phyloP scores from a whole-genome alignment of 306 rosid species.

The Cicer bijugum region DNA sequence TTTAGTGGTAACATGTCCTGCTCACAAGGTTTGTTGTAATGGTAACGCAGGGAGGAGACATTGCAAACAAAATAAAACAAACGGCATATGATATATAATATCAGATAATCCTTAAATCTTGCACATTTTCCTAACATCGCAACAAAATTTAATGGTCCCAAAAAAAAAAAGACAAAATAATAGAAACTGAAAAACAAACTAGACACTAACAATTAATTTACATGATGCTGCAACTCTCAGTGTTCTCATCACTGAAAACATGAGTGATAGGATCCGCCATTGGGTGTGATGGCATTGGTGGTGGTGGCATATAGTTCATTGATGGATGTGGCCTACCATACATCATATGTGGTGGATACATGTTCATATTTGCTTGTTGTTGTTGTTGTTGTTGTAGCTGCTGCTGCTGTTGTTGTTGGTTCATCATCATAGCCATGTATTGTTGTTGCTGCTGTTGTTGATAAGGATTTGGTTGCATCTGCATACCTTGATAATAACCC shows the following conservation, averaged over 20 bases:
- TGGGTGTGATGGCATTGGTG: constrained; percentile 56
- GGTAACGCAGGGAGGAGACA: constrained; percentile 24
- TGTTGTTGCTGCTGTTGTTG: constrained; percentile 56
- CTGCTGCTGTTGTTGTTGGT: constrained; percentile 63
- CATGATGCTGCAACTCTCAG: constrained; percentile 83
- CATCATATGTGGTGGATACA: constrained; percentile 81
- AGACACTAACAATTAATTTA: constrained; percentile 42
- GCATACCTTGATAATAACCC: constrained; percentile 76
- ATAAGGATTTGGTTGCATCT: constrained; percentile 54
- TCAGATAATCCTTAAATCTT: constrained; percentile 39
- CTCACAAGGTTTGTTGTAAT: constrained; percentile 9
- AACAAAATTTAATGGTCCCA: constrained; percentile 42
- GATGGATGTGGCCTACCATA: constrained; percentile 63
- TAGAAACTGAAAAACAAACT: constrained; percentile 33
- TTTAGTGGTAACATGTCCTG: constrained; percentile 33
- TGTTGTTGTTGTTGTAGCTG: constrained; percentile 46
- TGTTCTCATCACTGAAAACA: constrained; percentile 82
- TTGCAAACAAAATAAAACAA: constrained; percentile 43
- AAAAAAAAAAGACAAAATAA: constrained; percentile 28
- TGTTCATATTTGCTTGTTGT: constrained; percentile 55
- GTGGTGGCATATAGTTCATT: constrained; percentile 59
- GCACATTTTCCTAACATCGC: constrained; percentile 49
- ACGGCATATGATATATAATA: constrained; percentile 22
- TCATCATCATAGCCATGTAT: constrained; percentile 91
- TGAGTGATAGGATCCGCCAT: constrained; percentile 62